Evolutionary conservation across 768 basidiomycete species (phyloP).

Genomic region (Exidia glandulosa): DNA sequence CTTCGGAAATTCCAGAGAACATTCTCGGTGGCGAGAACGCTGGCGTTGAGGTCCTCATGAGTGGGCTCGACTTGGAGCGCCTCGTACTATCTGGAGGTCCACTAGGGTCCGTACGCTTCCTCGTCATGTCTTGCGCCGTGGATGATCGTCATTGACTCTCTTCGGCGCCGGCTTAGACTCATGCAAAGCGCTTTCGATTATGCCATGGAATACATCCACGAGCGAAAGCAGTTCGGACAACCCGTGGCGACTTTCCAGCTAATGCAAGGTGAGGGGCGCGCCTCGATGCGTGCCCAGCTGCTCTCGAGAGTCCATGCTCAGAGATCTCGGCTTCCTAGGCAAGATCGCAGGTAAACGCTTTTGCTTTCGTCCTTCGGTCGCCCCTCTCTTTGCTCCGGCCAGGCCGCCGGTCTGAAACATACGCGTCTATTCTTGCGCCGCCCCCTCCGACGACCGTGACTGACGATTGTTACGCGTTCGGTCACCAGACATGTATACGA

Average conservation of each 20-base stretch:
- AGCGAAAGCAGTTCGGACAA: constrained; percentile 82
- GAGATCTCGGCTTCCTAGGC: background rate
- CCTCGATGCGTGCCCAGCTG: constrained; percentile 14
- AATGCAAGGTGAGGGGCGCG: constrained; percentile 69
- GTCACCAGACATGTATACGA: constrained; percentile 82
- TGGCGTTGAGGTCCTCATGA: constrained; percentile 87
- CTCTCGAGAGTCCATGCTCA: background rate
- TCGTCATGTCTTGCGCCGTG: background rate
- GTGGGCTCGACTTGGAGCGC: constrained; percentile 84
- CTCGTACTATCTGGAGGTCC: constrained; percentile 38
- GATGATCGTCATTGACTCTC: background rate
- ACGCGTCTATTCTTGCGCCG: no score
- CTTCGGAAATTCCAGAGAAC: constrained; percentile 42
- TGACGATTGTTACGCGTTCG: constrained; percentile 47
- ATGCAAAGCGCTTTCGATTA: constrained; percentile 92
- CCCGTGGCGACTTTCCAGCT: constrained; percentile 86
- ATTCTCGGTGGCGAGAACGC: constrained; percentile 70
- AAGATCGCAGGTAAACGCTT: constrained; percentile 10
- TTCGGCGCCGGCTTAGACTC: constrained; percentile 33
- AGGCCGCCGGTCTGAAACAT: no score
- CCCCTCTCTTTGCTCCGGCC: no score
- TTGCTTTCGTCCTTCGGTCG: no score
- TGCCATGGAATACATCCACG: constrained; percentile 83
- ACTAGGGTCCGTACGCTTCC: background rate
- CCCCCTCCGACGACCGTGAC: no score